Conservation (phyloP, 805 yeast genomes). For the Lipomyces sp. region DNA sequence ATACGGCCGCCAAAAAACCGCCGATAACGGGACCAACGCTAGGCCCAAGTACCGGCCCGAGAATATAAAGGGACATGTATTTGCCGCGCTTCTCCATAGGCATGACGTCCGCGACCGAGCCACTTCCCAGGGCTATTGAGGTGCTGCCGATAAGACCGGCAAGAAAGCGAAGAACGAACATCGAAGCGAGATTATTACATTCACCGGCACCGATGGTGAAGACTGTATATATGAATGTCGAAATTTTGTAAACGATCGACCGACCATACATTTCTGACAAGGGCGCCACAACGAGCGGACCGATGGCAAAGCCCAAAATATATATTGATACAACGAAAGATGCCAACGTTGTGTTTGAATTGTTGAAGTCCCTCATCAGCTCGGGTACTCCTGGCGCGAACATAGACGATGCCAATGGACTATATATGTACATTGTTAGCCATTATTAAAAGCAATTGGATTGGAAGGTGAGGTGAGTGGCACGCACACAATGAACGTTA, state of each 20-base stretch:
- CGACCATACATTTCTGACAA: conserved; percentile 73
- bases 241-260: conserved; percentile 61
- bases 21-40: conserved; percentile 65
- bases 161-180: conserved; percentile 73
- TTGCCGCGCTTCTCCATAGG: conserved; percentile 49
- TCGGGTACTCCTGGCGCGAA: conserved; percentile 35
- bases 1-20: conserved; percentile 63
- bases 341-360: conserved; percentile 45
- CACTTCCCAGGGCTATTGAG: conserved; percentile 82
- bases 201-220: conserved; percentile 42
- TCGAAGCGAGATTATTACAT: conserved; percentile 55
- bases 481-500: conserved; percentile 23
- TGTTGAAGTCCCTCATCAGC: conserved; percentile 45
- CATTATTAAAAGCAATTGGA: too few species aligned
- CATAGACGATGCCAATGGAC: conserved; percentile 32
- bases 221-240: conserved; percentile 48
- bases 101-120: conserved; percentile 80
- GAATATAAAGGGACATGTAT: conserved; percentile 29
- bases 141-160: conserved; percentile 80
- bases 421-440: conserved; percentile 7
- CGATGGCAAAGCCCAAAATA: conserved; percentile 67
- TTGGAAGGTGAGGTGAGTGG: too few species aligned
- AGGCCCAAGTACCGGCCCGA: conserved; percentile 59
- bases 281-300: conserved; percentile 55
- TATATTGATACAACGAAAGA: conserved; percentile 53